Conservation (phyloP, 345 rosid genomes). For the Streptanthus diversifolius region DNA sequence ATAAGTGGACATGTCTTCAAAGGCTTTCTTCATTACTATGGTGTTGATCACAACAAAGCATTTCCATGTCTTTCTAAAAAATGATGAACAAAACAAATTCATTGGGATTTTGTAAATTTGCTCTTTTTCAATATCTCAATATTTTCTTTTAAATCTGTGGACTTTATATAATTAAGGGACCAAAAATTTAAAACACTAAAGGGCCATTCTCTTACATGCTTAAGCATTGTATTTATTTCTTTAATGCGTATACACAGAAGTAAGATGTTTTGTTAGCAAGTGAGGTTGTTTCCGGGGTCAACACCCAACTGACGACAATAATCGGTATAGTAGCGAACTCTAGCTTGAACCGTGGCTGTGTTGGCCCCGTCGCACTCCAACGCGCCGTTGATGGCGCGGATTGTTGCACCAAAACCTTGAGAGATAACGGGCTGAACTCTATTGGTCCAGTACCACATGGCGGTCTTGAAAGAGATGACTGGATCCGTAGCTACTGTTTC, state of each 20-base stretch:
- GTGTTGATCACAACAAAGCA: slow-evolving; percentile 50
- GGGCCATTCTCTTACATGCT: slow-evolving; percentile 6
- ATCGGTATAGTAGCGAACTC: slow-evolving; percentile 46
- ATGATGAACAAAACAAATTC: neutral
- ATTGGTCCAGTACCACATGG: slow-evolving; percentile 70
- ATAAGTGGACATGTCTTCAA: slow-evolving; percentile 85
- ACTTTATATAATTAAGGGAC: neutral
- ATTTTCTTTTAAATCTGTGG: neutral
- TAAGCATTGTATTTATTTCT: neutral
- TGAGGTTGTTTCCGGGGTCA: slow-evolving; percentile 51
- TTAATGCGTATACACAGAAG: neutral
- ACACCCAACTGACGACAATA: slow-evolving; percentile 55
- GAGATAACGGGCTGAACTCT: slow-evolving; percentile 43
- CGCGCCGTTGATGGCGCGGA: slow-evolving; percentile 55
- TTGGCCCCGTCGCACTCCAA: slow-evolving; percentile 53
- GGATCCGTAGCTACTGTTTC: slow-evolving; percentile 60
- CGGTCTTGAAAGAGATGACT: slow-evolving; percentile 54
- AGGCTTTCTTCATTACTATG: slow-evolving; percentile 75
- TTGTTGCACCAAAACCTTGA: slow-evolving; percentile 72
- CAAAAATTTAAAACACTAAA: neutral
- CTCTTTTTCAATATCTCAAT: slow-evolving; percentile 19
- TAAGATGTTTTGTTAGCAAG: slow-evolving; percentile 39
- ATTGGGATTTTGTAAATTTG: neutral
- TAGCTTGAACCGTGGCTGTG: slow-evolving; percentile 38
- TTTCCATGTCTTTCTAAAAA: slow-evolving; percentile 33